Conservation (phyloP, 768 basidiomycete genomes). For the Kwoniella dendrophila region DNA sequence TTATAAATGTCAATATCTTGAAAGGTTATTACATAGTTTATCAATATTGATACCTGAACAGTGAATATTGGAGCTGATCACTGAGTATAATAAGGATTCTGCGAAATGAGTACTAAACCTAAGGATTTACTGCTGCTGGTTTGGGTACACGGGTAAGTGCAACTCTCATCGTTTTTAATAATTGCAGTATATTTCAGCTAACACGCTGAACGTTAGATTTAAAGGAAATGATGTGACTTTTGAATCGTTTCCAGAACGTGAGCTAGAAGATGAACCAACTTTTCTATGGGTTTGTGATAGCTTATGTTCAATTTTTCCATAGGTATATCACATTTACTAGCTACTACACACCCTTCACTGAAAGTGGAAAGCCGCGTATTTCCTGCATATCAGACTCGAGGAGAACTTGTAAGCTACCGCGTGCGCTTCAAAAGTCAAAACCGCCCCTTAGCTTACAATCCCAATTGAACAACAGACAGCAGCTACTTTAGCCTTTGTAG, state of each 20-base stretch:
- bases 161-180: not conserved
- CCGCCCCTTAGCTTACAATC: constrained; percentile 7
- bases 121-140: constrained; percentile 54
- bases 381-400: constrained; percentile 92
- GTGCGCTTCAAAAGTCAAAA: not conserved
- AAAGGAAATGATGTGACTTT: constrained; percentile 57
- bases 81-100: too few relatives aligned
- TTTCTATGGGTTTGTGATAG: not conserved
- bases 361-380: constrained; percentile 76
- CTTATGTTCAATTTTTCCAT: not conserved
- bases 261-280: constrained; percentile 13
- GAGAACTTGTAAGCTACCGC: constrained; percentile 68
- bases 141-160: constrained; percentile 55
- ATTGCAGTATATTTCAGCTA: not conserved
- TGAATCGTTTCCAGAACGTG: constrained; percentile 69
- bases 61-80: too few relatives aligned
- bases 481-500: constrained; percentile 81
- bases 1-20: not conserved
- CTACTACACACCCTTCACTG: constrained; percentile 65
- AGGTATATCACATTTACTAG: constrained; percentile 70
- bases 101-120: constrained; percentile 11
- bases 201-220: constrained; percentile 41
- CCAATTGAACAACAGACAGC: constrained; percentile 68
- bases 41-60: too few relatives aligned
- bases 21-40: too few relatives aligned